These are phyloP conservation scores for Crucihimalaya himalaica DNA, from an alignment of 345 rosid genomes.

Conservation along the genomic window DNA sequence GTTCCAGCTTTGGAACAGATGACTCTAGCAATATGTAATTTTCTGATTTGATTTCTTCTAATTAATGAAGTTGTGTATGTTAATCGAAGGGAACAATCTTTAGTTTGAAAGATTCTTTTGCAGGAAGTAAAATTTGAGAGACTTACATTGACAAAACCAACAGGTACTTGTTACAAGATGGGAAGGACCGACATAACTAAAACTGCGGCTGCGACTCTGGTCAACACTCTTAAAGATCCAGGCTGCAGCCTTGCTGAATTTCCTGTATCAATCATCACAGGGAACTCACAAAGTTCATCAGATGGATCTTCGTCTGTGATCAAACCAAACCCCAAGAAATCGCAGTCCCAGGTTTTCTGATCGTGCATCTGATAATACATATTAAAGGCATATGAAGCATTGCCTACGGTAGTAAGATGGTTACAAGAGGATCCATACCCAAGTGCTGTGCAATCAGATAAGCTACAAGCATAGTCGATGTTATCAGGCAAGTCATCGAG, in stretches of 20 bases:
- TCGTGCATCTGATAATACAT: slow-evolving; percentile 71
- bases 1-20: not conserved
- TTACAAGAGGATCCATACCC: slow-evolving; percentile 80
- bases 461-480: slow-evolving; percentile 66
- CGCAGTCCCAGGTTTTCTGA: slow-evolving; percentile 69
- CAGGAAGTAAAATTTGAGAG: slow-evolving; percentile 14
- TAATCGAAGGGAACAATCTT: not conserved
- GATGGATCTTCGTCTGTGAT: slow-evolving; percentile 65
- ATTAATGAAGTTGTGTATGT: not conserved
- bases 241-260: slow-evolving; percentile 27
- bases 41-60: slow-evolving; percentile 10
- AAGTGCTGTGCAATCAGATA: slow-evolving; percentile 76
- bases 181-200: slow-evolving; percentile 30
- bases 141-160: slow-evolving; percentile 3
- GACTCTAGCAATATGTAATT: slow-evolving; percentile 10
- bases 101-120: slow-evolving; percentile 10
- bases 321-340: slow-evolving; percentile 63
- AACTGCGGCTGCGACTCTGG: slow-evolving; percentile 12
- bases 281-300: slow-evolving; percentile 61
- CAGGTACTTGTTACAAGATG: slow-evolving; percentile 2
- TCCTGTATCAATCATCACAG: slow-evolving; percentile 58
- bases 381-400: slow-evolving; percentile 84
- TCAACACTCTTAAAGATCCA: slow-evolving; percentile 17
- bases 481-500: slow-evolving; percentile 48
- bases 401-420: slow-evolving; percentile 53